A percentile compares a stretch with the other conserved stretches of the same genome.
Conservation (phyloP, 208 protist species). For the Wallacemonas sp. region DNA sequence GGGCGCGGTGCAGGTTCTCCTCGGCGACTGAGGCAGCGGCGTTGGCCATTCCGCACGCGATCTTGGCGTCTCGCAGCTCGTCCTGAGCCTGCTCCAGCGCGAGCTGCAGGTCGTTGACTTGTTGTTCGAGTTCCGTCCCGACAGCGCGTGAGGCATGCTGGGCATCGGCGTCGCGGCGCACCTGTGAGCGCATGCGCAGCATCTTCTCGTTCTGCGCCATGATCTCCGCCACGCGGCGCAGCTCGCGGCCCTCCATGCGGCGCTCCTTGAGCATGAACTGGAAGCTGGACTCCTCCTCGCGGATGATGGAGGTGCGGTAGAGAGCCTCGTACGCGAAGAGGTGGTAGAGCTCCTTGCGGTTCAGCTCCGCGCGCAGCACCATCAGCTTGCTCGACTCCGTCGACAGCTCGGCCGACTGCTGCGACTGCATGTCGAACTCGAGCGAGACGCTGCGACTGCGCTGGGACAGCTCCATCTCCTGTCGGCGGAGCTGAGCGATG, state of each 20-base stretch:
- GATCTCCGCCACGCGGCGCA: constrained; percentile 14
- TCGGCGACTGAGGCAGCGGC: constrained; percentile 28
- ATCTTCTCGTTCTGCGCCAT: constrained; percentile 8
- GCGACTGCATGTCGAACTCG: constrained; percentile 17
- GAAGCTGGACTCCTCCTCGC: constrained; percentile 32
- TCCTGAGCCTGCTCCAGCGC: constrained; percentile 15
- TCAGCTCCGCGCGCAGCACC: constrained; percentile 18
- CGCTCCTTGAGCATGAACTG: constrained; percentile 23
- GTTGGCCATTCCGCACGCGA: constrained; percentile 28
- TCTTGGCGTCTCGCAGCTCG: constrained; percentile 26
- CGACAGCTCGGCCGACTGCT: constrained; percentile 19
- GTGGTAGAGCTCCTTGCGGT: constrained; percentile 33
- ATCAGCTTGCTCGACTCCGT: constrained; percentile 14
- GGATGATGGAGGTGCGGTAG: constrained; percentile 36
- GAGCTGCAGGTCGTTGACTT: constrained; percentile 1
- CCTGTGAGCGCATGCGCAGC: constrained; percentile 14
- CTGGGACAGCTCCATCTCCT: constrained; percentile 23
- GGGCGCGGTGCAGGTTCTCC: constrained; percentile 26
- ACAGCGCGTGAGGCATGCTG: neutral
- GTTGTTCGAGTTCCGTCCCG: constrained; percentile 8
- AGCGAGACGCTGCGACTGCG: constrained; percentile 17
- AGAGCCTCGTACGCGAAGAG: constrained; percentile 35
- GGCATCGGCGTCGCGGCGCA: constrained; percentile 8
- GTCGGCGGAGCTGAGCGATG: constrained; percentile 21
- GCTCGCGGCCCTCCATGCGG: constrained; percentile 20